A percentile compares a stretch with the other conserved stretches of the same genome.
phyloP scores from a whole-genome alignment of 192 early-diverging fungal genomes.

The Entomortierella chlamydospora region DNA sequence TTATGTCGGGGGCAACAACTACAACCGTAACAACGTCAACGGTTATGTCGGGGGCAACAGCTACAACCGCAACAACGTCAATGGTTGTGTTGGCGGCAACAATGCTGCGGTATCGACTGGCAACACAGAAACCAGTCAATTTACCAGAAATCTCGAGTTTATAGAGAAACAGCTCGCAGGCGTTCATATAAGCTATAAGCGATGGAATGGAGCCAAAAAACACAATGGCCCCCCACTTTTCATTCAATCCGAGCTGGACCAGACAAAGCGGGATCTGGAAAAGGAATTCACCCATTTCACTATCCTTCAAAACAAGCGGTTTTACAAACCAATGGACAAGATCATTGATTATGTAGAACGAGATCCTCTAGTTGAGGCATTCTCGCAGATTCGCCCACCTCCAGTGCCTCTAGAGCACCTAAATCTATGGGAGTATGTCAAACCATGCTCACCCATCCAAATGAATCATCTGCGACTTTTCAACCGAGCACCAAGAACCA shows the following conservation, averaged over 20 bases:
- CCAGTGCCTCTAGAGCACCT: constrained; percentile 1
- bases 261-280: neutral
- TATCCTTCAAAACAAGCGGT: constrained; percentile 9
- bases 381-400: constrained; percentile 13
- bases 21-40: neutral
- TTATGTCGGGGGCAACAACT: neutral
- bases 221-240: constrained; percentile 7
- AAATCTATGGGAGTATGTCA: constrained; percentile 9
- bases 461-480: constrained; percentile 43
- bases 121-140: neutral
- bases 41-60: no score
- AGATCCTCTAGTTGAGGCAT: constrained; percentile 10
- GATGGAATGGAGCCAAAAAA: neutral
- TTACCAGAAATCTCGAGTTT: neutral
- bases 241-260: neutral
- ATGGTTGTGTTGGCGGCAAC: no score
- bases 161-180: neutral
- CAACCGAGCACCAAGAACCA: constrained; percentile 9
- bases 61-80: neutral
- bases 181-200: neutral
- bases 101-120: no score
- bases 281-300: constrained; percentile 20
- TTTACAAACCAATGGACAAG: constrained; percentile 26
- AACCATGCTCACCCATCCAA: constrained; percentile 22
- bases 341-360: constrained; percentile 8